Conservation (phyloP, 2,329 filamentous ascomycete genomes). For the Dryadomyces quercivorus region DNA sequence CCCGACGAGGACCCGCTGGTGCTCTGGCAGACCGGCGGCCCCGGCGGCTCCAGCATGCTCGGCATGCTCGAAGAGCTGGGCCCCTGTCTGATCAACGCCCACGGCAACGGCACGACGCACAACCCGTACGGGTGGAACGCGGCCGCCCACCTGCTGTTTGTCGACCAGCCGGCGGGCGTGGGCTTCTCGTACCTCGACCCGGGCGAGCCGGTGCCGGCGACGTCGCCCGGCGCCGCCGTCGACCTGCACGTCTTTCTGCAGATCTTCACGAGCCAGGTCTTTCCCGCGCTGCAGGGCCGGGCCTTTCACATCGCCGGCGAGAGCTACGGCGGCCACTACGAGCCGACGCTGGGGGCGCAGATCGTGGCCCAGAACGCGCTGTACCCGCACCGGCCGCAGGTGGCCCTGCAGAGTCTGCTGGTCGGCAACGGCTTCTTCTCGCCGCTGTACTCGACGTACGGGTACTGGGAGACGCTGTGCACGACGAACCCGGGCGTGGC, state of each 20-base stretch:
- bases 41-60: slow-evolving; percentile 26
- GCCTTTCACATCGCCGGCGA: slow-evolving; percentile 4
- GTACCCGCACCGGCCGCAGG: slow-evolving; percentile 25
- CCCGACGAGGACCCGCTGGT: slow-evolving; percentile 19
- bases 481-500: slow-evolving; percentile 38
- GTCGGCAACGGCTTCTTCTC: slow-evolving; percentile 38
- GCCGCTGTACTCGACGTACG: slow-evolving; percentile 38
- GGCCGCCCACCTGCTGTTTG: slow-evolving; percentile 46
- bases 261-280: not conserved
- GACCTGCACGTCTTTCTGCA: slow-evolving; percentile 4
- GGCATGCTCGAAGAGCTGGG: slow-evolving; percentile 29
- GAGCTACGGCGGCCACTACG: slow-evolving; percentile 35
- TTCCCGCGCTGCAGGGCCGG: not conserved
- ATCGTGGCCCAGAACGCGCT: slow-evolving; percentile 35
- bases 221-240: slow-evolving; percentile 34
- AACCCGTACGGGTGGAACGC: slow-evolving; percentile 47
- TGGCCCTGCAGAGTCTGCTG: slow-evolving; percentile 24
- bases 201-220: slow-evolving; percentile 24
- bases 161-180: slow-evolving; percentile 47
- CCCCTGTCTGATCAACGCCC: slow-evolving; percentile 30
- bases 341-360: slow-evolving; percentile 39
- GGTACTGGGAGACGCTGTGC: slow-evolving; percentile 39
- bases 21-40: slow-evolving; percentile 27
- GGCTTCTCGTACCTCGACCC: slow-evolving; percentile 36
- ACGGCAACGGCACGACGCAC: slow-evolving; percentile 27